These are phyloP conservation scores for Parasarocladium wereldwijsianum DNA, from an alignment of 2,329 filamentous ascomycete species.

Conservation along the genomic window DNA sequence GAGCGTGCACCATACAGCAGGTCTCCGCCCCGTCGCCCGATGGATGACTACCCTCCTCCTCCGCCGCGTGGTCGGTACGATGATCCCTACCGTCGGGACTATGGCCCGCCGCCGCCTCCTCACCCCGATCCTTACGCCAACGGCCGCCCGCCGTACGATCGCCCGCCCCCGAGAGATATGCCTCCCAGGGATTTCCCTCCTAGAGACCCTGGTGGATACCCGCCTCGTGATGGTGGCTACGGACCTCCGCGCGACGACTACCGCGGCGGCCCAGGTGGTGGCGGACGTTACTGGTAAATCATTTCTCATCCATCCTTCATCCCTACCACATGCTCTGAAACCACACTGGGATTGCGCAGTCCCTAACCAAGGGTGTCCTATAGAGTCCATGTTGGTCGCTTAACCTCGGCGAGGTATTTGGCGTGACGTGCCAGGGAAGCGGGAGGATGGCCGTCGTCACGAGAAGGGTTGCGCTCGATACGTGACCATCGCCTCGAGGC, in stretches of 20 bases:
- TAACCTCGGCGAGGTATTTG: too few relatives aligned
- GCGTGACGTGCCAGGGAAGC: too few relatives aligned
- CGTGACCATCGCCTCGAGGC: too few relatives aligned
- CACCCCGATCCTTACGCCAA: constrained; percentile 45
- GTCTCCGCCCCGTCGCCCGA: constrained; percentile 62
- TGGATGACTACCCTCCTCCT: constrained; percentile 59
- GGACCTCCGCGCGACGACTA: constrained; percentile 34
- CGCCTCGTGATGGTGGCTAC: constrained; percentile 23
- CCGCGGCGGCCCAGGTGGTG: too few relatives aligned
- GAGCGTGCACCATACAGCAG: constrained; percentile 69
- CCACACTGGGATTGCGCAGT: too few relatives aligned
- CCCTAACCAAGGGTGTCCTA: too few relatives aligned
- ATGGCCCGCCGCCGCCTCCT: constrained; percentile 45
- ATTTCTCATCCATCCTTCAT: constrained; percentile 11
- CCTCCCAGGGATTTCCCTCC: constrained; percentile 36
- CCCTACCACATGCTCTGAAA: too few relatives aligned
- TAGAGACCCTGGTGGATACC: constrained; percentile 13
- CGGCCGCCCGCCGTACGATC: constrained; percentile 40
- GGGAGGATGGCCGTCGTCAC: too few relatives aligned
- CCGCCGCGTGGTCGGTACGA: constrained; percentile 50
- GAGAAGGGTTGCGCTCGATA: too few relatives aligned
- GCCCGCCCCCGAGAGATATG: constrained; percentile 33
- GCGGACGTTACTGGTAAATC: constrained; percentile 36
- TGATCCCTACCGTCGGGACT: constrained; percentile 61
- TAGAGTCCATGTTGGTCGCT: too few relatives aligned